Conservation (phyloP, 768 basidiomycete species). For the Exidia glandulosa region DNA sequence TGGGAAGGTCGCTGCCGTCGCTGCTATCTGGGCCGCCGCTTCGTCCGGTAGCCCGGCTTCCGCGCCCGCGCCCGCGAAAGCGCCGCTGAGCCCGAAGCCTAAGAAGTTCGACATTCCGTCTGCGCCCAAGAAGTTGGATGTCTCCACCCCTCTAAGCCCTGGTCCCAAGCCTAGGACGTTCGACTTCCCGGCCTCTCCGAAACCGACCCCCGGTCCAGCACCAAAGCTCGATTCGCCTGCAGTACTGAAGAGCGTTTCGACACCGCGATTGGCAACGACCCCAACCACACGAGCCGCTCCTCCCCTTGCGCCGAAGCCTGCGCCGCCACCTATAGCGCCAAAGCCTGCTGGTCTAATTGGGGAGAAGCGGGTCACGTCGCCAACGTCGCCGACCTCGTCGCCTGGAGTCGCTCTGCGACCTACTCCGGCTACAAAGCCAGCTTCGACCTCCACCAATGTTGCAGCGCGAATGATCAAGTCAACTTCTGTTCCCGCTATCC, state of each 20-base stretch:
- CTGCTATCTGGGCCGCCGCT: conserved; percentile 56
- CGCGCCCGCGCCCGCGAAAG: neutral
- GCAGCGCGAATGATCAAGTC: conserved; percentile 39
- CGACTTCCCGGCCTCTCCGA: conserved; percentile 9
- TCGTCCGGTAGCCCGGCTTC: conserved; percentile 5
- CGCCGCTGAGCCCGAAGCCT: neutral
- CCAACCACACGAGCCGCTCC: neutral
- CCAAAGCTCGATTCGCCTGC: neutral
- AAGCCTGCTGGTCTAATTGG: neutral
- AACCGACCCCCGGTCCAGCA: conserved; percentile 9
- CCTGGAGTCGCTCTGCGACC: neutral
- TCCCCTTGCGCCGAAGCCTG: neutral
- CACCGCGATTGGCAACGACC: neutral
- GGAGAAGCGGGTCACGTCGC: neutral
- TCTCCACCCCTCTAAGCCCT: neutral
- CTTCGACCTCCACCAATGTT: conserved; percentile 1
- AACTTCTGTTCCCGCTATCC: conserved; percentile 52
- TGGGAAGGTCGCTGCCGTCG: conserved; percentile 61
- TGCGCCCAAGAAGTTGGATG: too few relatives aligned
- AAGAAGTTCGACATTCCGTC: neutral
- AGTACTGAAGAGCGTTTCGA: neutral
- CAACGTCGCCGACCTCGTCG: neutral
- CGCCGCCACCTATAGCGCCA: neutral
- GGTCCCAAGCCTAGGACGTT: neutral
- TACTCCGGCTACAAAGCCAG: neutral